These are phyloP conservation scores for Podospora tetraspora DNA, from an alignment of 495 filamentous ascomycete species.

Conservation along the genomic window DNA sequence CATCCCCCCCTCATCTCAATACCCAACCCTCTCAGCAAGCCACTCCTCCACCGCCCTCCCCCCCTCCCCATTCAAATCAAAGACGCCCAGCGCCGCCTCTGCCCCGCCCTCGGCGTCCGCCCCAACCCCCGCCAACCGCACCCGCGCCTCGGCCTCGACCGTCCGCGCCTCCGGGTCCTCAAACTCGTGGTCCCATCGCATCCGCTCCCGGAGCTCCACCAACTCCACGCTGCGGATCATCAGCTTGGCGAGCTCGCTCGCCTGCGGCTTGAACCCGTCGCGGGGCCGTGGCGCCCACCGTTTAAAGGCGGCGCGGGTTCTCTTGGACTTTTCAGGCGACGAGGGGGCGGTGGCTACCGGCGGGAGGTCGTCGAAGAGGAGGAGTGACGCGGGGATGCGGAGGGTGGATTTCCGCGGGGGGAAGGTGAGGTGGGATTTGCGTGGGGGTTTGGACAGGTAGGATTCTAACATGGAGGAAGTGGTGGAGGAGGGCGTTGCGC, in stretches of 20 bases:
- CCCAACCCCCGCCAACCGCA: slow-evolving; percentile 5
- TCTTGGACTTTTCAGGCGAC: not conserved
- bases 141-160: slow-evolving; percentile 16
- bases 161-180: slow-evolving; percentile 9
- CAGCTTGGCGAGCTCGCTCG: slow-evolving; percentile 28
- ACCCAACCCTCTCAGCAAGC: slow-evolving; percentile 25
- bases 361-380: slow-evolving; percentile 33
- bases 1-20: not conserved
- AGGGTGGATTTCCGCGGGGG: slow-evolving; percentile 34
- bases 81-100: slow-evolving; percentile 5
- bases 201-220: slow-evolving; percentile 29
- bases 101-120: slow-evolving; percentile 7
- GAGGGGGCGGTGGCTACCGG: not conserved
- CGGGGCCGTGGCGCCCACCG: not conserved
- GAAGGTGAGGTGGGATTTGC: slow-evolving; percentile 25
- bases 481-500: not conserved
- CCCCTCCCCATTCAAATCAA: slow-evolving; percentile 15
- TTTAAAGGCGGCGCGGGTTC: not conserved
- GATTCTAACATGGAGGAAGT: not conserved
- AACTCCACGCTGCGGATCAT: slow-evolving; percentile 38
- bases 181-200: slow-evolving; percentile 24
- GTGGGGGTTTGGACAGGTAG: not conserved
- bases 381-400: slow-evolving; percentile 29
- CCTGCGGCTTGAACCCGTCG: slow-evolving; percentile 29
- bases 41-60: slow-evolving; percentile 22